Evolutionary conservation across 768 basidiomycete species (phyloP).

Genomic region (Mycena metata): DNA sequence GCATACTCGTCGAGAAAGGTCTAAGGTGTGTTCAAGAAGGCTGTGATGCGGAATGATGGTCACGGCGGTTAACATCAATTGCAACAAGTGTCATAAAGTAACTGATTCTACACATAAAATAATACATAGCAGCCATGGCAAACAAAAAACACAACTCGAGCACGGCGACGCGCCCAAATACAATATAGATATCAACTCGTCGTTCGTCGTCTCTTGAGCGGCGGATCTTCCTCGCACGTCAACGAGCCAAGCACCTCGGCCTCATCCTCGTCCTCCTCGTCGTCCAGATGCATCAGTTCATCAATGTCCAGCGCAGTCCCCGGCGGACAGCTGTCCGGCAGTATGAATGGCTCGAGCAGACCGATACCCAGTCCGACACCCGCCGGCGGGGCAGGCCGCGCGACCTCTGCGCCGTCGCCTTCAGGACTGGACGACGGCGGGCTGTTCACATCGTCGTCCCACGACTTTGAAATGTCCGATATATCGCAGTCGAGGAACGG

Average conservation of each 20-base stretch:
- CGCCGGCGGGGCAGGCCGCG: conserved; percentile 53
- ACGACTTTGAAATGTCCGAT: conserved; percentile 14
- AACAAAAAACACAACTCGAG: conserved; percentile 34
- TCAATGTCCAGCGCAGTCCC: conserved; percentile 49
- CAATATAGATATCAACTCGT: too few species aligned
- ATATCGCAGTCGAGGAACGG: conserved; percentile 27
- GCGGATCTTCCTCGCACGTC: conserved; percentile 32
- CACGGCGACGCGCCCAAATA: too few species aligned
- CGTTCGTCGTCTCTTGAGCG: conserved; percentile 31
- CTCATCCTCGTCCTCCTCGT: conserved; percentile 50
- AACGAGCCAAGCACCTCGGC: conserved; percentile 39
- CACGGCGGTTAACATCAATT: too few species aligned
- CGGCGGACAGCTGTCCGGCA: conserved; percentile 52
- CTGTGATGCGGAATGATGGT: conserved; percentile 27
- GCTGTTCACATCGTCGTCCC: conserved; percentile 33
- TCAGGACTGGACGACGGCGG: conserved; percentile 51
- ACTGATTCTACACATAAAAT: conserved; percentile 6
- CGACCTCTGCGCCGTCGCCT: conserved; percentile 66
- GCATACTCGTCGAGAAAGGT: conserved; percentile 65
- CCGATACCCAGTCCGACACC: conserved; percentile 64
- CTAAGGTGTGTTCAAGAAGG: conserved; percentile 39
- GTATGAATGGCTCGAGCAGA: conserved; percentile 67
- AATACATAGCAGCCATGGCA: conserved; percentile 11
- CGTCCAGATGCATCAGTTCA: conserved; percentile 45
- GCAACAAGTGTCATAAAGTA: too few species aligned